Evolutionary conservation across 768 basidiomycete species (phyloP), one percentile per base, ranked within the genome.

Genomic region (Tricholoma hemisulphureum): DNA sequence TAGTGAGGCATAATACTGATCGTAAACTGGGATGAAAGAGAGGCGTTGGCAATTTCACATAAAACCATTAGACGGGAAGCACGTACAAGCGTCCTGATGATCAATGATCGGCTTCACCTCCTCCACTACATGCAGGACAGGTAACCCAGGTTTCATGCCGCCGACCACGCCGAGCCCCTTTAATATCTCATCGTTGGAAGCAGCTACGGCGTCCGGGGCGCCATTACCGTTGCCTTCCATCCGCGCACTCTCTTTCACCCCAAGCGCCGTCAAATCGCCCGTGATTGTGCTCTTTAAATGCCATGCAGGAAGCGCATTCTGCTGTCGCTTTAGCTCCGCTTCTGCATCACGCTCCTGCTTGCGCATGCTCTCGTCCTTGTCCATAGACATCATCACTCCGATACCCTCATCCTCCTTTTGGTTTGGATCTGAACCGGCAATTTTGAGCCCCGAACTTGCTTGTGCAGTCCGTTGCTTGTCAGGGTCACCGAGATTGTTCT

Each of bases 251-350:
- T 91, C 89, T 64, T 86, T 83, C 57, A 91, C 81, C 18, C 94
- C 93, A 37, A 95, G 78, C 20, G 92, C 89, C 1, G 96, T 97
- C 59, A 94, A 76, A 63, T 95, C 90, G 8, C 95, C 94, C 3
- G 93, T 88, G 59, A 99, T 93, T 2, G 97, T 99, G 68, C 93
- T 95, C 73, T 93, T 91, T 63, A 95, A 81, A 76, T 97, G 93
- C 97, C 97, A 99, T 11, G 89, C 80, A 1, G 97, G 97, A 45
- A 99, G 77, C 0, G 87, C 84, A 68, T 98, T 98, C 75, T 98
- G 95, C 68, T 88, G 84, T 57, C 93, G 75, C 73, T 95, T 95
- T 55, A 87, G 83, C 57, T 90, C 90, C 1, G 90, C 89, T 70
- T 95, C 86, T 20, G 83, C 85, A 63, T 91, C 91, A 54, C 90